Evolutionary conservation across 2,329 filamentous ascomycete genomes (phyloP).

Genomic region (Triangularia verruculosa): DNA sequence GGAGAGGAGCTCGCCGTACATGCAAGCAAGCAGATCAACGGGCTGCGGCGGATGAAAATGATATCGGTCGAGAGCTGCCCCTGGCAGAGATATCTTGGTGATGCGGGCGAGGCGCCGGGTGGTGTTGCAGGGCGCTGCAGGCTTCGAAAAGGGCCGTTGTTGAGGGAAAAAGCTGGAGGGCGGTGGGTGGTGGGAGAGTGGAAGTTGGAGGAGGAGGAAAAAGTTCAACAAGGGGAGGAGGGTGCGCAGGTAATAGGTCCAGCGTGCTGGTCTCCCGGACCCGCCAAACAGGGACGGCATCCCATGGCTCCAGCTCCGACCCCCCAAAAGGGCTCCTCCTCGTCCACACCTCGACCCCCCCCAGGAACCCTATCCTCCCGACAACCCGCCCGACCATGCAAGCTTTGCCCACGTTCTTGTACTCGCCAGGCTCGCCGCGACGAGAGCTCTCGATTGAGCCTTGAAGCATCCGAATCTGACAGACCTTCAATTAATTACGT

Average conservation of each 20-base stretch:
- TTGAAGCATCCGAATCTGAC: conserved; percentile 30
- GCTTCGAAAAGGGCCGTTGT: not conserved
- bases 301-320: conserved; percentile 25
- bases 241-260: conserved; percentile 21
- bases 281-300: conserved; percentile 27
- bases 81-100: not conserved
- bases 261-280: conserved; percentile 25
- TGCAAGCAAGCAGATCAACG: conserved; percentile 6
- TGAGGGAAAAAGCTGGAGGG: conserved; percentile 7
- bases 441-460: conserved; percentile 40
- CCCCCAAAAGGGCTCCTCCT: conserved; percentile 28
- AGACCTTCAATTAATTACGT: conserved; percentile 22
- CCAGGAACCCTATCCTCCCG: conserved; percentile 35
- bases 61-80: not conserved
- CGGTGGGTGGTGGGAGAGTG: conserved; percentile 10
- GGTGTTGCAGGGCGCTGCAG: conserved; percentile 1
- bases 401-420: conserved; percentile 55
- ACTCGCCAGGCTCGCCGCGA: conserved; percentile 58
- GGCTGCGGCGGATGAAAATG: conserved; percentile 2
- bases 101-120: conserved; percentile 6
- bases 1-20: conserved; percentile 16
- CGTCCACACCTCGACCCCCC: conserved; percentile 33
- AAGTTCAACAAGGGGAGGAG: conserved; percentile 31
- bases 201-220: conserved; percentile 30
- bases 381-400: conserved; percentile 33